Base-by-base conservation (phyloP, 2,329 filamentous ascomycete genomes). In the Pseudogymnoascus sp. region DNA sequence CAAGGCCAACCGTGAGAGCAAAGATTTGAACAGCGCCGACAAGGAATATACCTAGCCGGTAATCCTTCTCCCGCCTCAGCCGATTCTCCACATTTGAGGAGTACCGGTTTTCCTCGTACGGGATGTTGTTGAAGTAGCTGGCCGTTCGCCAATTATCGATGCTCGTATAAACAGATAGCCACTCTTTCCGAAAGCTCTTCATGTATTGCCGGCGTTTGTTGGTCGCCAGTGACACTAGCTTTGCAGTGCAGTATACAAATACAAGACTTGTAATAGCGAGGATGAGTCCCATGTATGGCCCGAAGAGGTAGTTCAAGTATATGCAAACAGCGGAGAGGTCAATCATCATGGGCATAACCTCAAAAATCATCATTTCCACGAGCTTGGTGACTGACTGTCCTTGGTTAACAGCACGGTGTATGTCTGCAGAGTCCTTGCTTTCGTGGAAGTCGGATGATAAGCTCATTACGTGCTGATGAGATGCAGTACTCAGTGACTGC, bases 361-460 rank as follows among this genome's bases (percentile, higher is more conserved):
- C 78, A 65, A 89, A 85, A 2, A 85, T 73, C 3, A 86, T 74
- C 40, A 81, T 80, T 50, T 88, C 82, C 10, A 89, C 75, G 1
- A 90, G 73, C 38, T 82, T 77, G 44, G 83, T 82, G 11, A 90
- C 75, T 1, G 84, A 80, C 42, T 80, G 77, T 0, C 85, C 88
- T 67, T 88, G 86, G 60, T 82, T 79, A n/a, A 90, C 80, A 2
- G 85, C 82, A 66, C 84, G 82, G 72, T 86, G 83, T 0, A 90
- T 77, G 65, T 88, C 83, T 1, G 84, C 86, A 1, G 84, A 86
- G 62, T 83, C 80, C 66, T 88, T 87, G 60, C 81, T 80, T 17
- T 84, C 83, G 70, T 91, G 88, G 62, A 89, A 90, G 65, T 89
- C 86, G 76, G 87, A 87, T 0, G 85, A 87, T 0, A 90, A 77